Conservation (phyloP, 805 yeast species). For the Lipomyces mesembrius region DNA sequence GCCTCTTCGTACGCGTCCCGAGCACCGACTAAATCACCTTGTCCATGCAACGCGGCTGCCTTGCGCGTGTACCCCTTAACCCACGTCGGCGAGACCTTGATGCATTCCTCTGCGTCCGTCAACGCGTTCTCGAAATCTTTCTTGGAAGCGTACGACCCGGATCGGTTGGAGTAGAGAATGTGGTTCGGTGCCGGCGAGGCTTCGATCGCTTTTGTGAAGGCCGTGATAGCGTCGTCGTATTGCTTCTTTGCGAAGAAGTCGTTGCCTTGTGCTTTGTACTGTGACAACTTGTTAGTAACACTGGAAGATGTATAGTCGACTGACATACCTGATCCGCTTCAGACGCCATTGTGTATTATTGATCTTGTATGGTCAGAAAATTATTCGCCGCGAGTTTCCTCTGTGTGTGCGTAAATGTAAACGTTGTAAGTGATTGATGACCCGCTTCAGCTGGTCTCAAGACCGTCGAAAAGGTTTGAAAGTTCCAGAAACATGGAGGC, state of each 20-base stretch:
- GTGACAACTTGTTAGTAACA: not conserved
- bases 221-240: slow-evolving; percentile 75
- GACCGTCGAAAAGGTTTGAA: slow-evolving; percentile 7
- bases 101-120: slow-evolving; percentile 83
- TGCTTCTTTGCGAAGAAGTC: slow-evolving; percentile 89
- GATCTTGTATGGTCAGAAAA: not conserved
- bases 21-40: slow-evolving; percentile 78
- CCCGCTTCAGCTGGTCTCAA: not conserved
- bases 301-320: not conserved
- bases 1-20: slow-evolving; percentile 74
- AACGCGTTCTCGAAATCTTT: slow-evolving; percentile 75
- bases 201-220: slow-evolving; percentile 84
- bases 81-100: slow-evolving; percentile 82
- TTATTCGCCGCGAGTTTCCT: not conserved
- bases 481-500: slow-evolving; percentile 9
- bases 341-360: slow-evolving; percentile 6
- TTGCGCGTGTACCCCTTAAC: slow-evolving; percentile 94
- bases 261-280: slow-evolving; percentile 87
- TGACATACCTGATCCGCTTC: slow-evolving; percentile 33
- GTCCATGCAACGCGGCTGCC: slow-evolving; percentile 91
- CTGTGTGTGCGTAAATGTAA: not conserved
- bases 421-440: no score
- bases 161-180: slow-evolving; percentile 90
- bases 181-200: slow-evolving; percentile 84
- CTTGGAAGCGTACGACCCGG: slow-evolving; percentile 85